Percentiles rank a stretch among this genome's conserved stretches.
Conservation (phyloP, 78 protist species). For the Pigoraptor vietnamica region DNA sequence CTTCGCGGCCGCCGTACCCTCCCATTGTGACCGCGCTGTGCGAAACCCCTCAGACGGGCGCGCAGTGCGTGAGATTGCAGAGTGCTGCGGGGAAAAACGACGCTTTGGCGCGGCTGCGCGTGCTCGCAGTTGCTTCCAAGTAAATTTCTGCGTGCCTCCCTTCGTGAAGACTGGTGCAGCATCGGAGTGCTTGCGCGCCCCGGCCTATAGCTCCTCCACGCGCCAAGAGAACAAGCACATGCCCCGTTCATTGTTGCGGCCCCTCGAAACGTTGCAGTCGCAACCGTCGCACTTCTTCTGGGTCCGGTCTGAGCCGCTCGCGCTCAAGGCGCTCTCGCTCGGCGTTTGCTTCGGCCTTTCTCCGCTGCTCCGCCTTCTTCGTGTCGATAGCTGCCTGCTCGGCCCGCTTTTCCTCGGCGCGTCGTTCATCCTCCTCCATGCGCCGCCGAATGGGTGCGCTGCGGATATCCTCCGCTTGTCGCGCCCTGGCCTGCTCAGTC, state of each 20-base stretch:
- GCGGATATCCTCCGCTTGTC: neutral
- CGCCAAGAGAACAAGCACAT: neutral
- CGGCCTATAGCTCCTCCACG: no score
- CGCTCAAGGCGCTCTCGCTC: neutral
- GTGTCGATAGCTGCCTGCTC: neutral
- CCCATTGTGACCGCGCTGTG: neutral
- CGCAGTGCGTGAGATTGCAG: neutral
- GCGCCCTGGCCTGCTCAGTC: no score
- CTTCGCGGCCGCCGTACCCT: neutral
- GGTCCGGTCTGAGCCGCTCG: neutral
- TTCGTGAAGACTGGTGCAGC: no score
- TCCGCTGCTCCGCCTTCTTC: neutral
- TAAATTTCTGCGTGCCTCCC: no score
- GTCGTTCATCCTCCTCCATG: no score
- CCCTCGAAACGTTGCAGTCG: neutral
- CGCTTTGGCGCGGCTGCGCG: no score
- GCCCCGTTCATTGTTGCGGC: no score
- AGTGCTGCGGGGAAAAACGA: no score
- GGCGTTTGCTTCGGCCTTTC: neutral
- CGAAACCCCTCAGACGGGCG: neutral
- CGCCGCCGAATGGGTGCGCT: no score
- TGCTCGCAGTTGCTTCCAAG: neutral
- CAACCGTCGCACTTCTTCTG: neutral
- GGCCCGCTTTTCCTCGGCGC: neutral
- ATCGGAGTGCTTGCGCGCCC: no score